A percentile compares a stretch with the other conserved stretches of the same genome.
Evolutionary conservation across 257 asterid genomes (phyloP).

Genomic region (Przewalskia tangutica): DNA sequence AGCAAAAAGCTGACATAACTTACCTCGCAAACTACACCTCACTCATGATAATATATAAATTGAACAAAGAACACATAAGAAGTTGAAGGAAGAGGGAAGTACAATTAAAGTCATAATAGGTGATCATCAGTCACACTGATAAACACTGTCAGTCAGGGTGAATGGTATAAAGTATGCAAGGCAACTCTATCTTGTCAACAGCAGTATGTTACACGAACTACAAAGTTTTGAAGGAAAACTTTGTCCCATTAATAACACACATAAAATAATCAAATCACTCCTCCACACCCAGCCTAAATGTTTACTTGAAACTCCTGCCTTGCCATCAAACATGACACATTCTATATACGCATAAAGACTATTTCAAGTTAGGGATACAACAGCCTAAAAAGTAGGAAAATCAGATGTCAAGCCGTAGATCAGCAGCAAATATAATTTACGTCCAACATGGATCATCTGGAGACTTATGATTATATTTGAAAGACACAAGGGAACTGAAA

Average conservation of each 20-base stretch:
- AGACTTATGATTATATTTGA: background rate
- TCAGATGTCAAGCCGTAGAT: background rate
- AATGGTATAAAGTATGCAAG: background rate
- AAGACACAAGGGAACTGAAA: background rate
- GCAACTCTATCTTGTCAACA: background rate
- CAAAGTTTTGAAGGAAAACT: background rate
- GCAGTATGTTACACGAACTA: background rate
- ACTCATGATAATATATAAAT: background rate
- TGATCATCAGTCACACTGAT: background rate
- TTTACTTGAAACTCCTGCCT: constrained; percentile 3
- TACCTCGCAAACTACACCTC: background rate
- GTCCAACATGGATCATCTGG: too few species aligned
- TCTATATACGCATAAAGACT: background rate
- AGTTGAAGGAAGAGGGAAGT: background rate
- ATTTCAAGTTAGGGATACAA: background rate
- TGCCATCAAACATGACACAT: background rate
- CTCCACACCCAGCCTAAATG: background rate
- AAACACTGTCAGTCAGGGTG: background rate
- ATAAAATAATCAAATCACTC: background rate
- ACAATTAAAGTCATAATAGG: background rate
- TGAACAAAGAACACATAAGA: background rate
- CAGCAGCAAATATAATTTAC: background rate
- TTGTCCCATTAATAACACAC: background rate
- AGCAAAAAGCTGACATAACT: background rate
- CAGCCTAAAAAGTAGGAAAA: background rate